Evolutionary conservation across 257 asterid species (phyloP).

Genomic region (Solanum dulcamara): DNA sequence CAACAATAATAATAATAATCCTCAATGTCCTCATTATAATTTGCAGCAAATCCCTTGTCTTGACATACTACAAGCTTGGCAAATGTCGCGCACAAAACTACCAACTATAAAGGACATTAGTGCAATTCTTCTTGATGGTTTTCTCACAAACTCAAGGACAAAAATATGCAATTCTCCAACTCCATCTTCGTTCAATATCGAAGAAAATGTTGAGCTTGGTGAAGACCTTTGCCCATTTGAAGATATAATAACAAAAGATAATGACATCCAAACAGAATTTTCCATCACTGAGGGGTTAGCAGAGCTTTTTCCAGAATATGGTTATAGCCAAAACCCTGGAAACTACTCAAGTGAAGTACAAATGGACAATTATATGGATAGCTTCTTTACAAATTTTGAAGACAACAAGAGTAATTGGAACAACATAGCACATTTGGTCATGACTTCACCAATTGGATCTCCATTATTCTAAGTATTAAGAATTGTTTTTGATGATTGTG

Average conservation of each 20-base stretch:
- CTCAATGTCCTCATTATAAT: not conserved
- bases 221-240: not conserved
- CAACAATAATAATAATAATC: not conserved
- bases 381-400: not conserved
- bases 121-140: not conserved
- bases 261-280: not conserved
- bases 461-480: not conserved
- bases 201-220: not conserved
- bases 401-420: slow-evolving; percentile 6
- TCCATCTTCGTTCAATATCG: not conserved
- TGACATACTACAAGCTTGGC: slow-evolving; percentile 12
- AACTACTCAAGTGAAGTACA: not conserved
- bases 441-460: not conserved
- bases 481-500: not conserved
- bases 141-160: not conserved
- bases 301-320: not conserved
- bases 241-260: not conserved
- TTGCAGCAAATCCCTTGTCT: not conserved
- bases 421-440: not conserved
- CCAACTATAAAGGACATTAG: not conserved
- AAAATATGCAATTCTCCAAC: not conserved
- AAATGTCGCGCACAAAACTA: not conserved
- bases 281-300: not conserved
- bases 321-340: not conserved
- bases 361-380: not conserved